These are phyloP conservation scores for Salix caprea DNA, from an alignment of 345 rosid species.

Conservation along the genomic window DNA sequence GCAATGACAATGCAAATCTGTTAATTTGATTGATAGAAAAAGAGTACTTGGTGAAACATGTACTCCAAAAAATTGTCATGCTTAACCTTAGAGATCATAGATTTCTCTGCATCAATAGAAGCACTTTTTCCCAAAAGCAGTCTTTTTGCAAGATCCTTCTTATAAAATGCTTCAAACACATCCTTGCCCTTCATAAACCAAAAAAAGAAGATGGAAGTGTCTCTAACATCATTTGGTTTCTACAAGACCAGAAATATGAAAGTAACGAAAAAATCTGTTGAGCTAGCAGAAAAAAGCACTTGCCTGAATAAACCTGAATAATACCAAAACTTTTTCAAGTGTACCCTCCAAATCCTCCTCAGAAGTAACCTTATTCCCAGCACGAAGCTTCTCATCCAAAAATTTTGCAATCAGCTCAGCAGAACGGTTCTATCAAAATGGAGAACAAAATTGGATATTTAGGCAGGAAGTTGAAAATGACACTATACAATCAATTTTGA, in stretches of 20 bases:
- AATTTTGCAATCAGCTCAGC: constrained; percentile 98
- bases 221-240: constrained; percentile 16
- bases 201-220: background rate
- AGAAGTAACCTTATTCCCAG: constrained; percentile 98
- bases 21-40: constrained; percentile 19
- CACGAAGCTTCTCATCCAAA: constrained; percentile 97
- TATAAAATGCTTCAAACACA: constrained; percentile 96
- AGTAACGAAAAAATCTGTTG: background rate
- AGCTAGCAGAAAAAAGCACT: background rate
- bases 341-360: constrained; percentile 99
- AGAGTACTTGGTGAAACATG: background rate
- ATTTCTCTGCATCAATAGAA: constrained; percentile 97
- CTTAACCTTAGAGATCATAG: constrained; percentile 94
- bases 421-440: constrained; percentile 72
- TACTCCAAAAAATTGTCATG: background rate
- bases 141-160: constrained; percentile 98
- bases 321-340: constrained; percentile 92
- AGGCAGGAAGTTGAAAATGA: constrained; percentile 3
- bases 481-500: background rate
- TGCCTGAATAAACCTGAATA: constrained; percentile 98
- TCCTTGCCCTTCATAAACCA: constrained; percentile 69
- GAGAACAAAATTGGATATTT: constrained; percentile 15
- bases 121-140: constrained; percentile 94
- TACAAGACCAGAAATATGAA: background rate
- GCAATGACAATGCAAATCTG: constrained; percentile 31